A percentile compares a stretch with the other conserved stretches of the same genome.
phyloP scores from a whole-genome alignment of 169 alveolate genomes.

The Neospora caninum region DNA sequence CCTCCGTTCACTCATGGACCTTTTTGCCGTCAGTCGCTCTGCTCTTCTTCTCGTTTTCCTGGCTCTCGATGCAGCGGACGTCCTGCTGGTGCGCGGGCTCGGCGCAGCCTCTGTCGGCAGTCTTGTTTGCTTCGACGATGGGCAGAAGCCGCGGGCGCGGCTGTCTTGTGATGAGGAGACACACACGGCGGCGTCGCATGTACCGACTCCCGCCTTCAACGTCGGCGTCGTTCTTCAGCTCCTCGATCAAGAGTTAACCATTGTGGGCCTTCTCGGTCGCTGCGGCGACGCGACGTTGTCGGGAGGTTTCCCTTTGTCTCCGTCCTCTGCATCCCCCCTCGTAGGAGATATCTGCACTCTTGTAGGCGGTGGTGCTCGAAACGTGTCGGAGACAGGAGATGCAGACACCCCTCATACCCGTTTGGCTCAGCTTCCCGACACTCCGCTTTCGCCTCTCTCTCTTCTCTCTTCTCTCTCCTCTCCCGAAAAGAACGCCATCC shows the following conservation, averaged over 20 bases:
- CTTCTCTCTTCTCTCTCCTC: not conserved
- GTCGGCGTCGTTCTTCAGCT: constrained; percentile 14
- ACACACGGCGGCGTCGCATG: not conserved
- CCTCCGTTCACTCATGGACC: no score
- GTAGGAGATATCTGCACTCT: not conserved
- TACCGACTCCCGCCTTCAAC: not conserved
- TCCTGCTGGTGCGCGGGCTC: not conserved
- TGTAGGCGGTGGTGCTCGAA: not conserved
- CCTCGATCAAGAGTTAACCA: not conserved
- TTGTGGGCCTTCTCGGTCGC: not conserved
- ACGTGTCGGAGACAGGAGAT: not conserved
- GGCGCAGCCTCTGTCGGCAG: constrained; percentile 7
- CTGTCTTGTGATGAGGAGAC: not conserved
- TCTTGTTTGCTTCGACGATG: not conserved
- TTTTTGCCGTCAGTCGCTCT: no score
- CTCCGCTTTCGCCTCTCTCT: not conserved
- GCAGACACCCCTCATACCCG: not conserved
- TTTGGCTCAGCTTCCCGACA: not conserved
- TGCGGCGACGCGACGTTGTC: not conserved
- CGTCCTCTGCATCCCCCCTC: not conserved
- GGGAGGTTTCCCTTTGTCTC: not conserved
- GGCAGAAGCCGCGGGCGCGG: not conserved
- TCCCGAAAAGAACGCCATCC: not conserved
- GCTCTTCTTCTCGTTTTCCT: not conserved
- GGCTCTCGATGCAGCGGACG: not conserved